Conservation (phyloP, 352 stramenopile genomes). For the Phytophthora macrochlamydospora region DNA sequence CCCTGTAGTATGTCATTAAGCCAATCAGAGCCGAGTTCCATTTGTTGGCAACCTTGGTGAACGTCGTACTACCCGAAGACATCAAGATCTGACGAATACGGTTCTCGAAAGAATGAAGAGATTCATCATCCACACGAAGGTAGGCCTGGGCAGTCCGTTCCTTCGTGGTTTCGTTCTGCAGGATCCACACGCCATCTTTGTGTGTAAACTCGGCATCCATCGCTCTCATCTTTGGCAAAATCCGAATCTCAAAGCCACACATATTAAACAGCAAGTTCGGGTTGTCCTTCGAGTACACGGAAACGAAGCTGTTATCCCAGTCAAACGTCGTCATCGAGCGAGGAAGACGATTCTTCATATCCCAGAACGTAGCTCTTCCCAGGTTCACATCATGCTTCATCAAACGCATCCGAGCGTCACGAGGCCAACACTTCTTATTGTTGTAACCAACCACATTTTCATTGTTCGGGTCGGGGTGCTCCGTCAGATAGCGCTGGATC, state of each 20-base stretch:
- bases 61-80: slow-evolving; percentile 99
- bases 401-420: slow-evolving; percentile 98
- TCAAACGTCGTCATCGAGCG: slow-evolving; percentile 98
- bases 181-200: slow-evolving; percentile 99
- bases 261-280: slow-evolving; percentile 99
- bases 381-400: slow-evolving; percentile 99
- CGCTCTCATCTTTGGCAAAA: slow-evolving; percentile 93
- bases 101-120: slow-evolving; percentile 98
- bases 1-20: slow-evolving; percentile 99
- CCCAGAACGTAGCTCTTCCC: slow-evolving; percentile 99
- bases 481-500: slow-evolving; percentile 99
- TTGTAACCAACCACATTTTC: slow-evolving; percentile 99
- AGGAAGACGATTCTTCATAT: slow-evolving; percentile 99
- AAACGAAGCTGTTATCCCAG: slow-evolving; percentile 99
- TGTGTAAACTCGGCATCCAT: slow-evolving; percentile 93
- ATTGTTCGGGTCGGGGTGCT: slow-evolving; percentile 99
- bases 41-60: slow-evolving; percentile 99
- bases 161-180: slow-evolving; percentile 99
- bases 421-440: slow-evolving; percentile 99
- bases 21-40: slow-evolving; percentile 95
- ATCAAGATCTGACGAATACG: slow-evolving; percentile 99
- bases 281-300: slow-evolving; percentile 99
- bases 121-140: slow-evolving; percentile 95
- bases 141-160: slow-evolving; percentile 99
- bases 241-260: slow-evolving; percentile 98